phyloP scores from a whole-genome alignment of 495 filamentous ascomycete genomes.

The Penicillium lagena region DNA sequence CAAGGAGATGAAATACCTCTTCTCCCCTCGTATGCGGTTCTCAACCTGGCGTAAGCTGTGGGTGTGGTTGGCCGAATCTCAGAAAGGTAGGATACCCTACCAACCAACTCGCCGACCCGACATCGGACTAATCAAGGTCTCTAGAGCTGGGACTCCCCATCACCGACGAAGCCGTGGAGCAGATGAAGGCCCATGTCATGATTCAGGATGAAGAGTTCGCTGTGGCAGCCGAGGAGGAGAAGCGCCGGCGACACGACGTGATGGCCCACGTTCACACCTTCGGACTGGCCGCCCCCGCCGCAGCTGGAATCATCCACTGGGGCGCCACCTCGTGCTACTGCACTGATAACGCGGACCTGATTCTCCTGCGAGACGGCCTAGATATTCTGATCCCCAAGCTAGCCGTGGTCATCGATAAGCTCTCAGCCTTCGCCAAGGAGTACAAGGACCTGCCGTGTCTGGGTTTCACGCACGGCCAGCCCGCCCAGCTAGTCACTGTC shows the following conservation, averaged over 20 bases:
- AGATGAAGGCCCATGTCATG: slow-evolving; percentile 65
- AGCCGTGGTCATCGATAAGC: slow-evolving; percentile 76
- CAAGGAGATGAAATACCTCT: slow-evolving; percentile 51
- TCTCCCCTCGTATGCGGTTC: slow-evolving; percentile 63
- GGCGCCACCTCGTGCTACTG: slow-evolving; percentile 61
- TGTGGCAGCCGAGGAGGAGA: slow-evolving; percentile 74
- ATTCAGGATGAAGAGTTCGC: slow-evolving; percentile 78
- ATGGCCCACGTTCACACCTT: slow-evolving; percentile 72
- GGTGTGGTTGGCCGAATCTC: slow-evolving; percentile 76
- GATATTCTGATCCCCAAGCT: slow-evolving; percentile 79
- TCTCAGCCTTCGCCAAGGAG: slow-evolving; percentile 68
- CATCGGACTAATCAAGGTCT: slow-evolving; percentile 18
- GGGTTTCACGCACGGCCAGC: slow-evolving; percentile 83
- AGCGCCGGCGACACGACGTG: slow-evolving; percentile 63
- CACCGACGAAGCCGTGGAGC: slow-evolving; percentile 60
- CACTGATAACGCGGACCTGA: slow-evolving; percentile 87
- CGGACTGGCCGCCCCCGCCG: slow-evolving; percentile 67
- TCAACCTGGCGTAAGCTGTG: slow-evolving; percentile 77
- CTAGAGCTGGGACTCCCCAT: slow-evolving; percentile 51
- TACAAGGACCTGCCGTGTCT: slow-evolving; percentile 61
- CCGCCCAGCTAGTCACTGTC: slow-evolving; percentile 76
- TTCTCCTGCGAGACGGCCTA: slow-evolving; percentile 69
- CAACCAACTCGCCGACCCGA: slow-evolving; percentile 4
- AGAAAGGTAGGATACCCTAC: slow-evolving; percentile 49
- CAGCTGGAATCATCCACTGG: slow-evolving; percentile 83